Conservation (phyloP, 306 rosid genomes). For the Casuarina cunninghamiana region DNA sequence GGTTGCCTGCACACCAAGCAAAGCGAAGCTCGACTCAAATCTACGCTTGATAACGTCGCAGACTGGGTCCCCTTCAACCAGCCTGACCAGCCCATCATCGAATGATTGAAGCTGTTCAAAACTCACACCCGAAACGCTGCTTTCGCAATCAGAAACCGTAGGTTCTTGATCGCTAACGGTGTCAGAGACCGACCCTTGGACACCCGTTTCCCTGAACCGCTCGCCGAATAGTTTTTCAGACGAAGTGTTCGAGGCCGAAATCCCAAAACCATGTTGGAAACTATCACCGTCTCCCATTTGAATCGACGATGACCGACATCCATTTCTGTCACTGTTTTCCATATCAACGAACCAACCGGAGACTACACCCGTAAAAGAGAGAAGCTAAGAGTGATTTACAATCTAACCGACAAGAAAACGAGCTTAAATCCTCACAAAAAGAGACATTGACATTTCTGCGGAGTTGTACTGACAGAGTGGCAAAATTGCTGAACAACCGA, state of each 20-base stretch:
- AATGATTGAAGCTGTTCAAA: constrained; percentile 5
- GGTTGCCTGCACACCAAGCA: constrained; percentile 38
- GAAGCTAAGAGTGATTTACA: constrained; percentile 10
- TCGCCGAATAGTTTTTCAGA: background rate
- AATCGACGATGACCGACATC: constrained; percentile 1
- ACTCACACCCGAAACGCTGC: constrained; percentile 38
- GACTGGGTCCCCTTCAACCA: constrained; percentile 43
- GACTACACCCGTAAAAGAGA: background rate
- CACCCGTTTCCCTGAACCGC: background rate
- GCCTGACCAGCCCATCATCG: constrained; percentile 28
- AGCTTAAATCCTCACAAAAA: background rate
- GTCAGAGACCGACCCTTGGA: constrained; percentile 15
- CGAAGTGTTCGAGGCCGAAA: constrained; percentile 9
- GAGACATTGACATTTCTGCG: too few species aligned
- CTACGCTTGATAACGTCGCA: constrained; percentile 40
- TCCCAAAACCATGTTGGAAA: background rate
- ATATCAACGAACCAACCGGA: constrained; percentile 11
- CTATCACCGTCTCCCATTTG: background rate
- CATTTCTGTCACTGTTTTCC: constrained; percentile 26
- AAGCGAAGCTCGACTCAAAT: constrained; percentile 41
- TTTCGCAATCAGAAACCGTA: constrained; percentile 61
- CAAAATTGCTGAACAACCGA: background rate
- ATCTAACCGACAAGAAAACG: background rate
- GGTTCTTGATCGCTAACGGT: constrained; percentile 38
- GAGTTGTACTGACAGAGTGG: background rate